phyloP scores from a whole-genome alignment of 1,284 basidiomycete genomes.

The Marasmius tenuissimus region DNA sequence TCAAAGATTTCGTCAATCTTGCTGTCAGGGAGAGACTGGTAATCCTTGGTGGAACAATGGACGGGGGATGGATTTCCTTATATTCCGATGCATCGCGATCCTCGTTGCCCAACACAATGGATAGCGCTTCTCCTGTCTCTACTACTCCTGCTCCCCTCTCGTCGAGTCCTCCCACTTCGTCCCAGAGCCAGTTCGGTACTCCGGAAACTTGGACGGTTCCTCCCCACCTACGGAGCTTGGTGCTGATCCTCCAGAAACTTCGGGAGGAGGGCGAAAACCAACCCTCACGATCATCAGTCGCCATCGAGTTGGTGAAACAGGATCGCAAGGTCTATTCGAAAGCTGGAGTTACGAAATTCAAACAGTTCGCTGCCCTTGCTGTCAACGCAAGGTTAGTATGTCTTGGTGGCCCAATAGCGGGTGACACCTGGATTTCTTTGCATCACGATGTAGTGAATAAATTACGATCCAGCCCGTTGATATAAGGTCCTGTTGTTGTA shows the following conservation, averaged over 20 bases:
- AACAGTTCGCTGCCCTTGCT: conserved; percentile 45
- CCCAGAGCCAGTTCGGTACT: background rate
- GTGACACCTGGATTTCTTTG: conserved; percentile 48
- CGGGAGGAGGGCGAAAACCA: conserved; percentile 31
- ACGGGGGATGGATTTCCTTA: no score
- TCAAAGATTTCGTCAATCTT: no score
- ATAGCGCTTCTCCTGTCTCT: no score
- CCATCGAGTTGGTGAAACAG: conserved; percentile 31
- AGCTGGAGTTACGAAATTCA: conserved; percentile 44
- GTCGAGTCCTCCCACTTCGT: background rate
- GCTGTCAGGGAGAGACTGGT: no score
- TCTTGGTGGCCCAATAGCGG: conserved; percentile 44
- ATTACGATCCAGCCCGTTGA: background rate
- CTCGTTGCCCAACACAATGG: no score
- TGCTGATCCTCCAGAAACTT: conserved; percentile 16
- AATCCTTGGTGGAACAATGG: no score
- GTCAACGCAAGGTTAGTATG: conserved; percentile 43
- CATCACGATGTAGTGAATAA: conserved; percentile 29
- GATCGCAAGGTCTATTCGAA: conserved; percentile 38
- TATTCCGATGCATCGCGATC: no score
- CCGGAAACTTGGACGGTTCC: background rate
- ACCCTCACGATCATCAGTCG: conserved; percentile 41
- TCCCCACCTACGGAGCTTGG: conserved; percentile 8
- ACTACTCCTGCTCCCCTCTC: background rate
- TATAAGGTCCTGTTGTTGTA: background rate